Evolutionary conservation across 345 rosid genomes (phyloP).

Genomic region (Citrus maxima): DNA sequence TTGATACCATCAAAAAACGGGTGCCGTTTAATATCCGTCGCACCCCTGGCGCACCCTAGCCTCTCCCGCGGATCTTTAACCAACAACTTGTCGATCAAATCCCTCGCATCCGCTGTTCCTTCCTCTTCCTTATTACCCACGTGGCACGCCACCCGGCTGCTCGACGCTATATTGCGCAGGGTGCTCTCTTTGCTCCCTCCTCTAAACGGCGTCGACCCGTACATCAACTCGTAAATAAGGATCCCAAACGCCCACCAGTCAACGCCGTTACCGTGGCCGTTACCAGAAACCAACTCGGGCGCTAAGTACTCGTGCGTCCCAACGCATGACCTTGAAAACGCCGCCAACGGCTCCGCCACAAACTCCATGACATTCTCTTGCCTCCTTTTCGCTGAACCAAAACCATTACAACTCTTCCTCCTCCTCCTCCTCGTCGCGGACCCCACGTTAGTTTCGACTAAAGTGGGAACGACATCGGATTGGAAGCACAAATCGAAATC

Average conservation of each 20-base stretch:
- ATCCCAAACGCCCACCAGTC: constrained; percentile 99
- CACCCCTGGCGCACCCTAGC: constrained; percentile 78
- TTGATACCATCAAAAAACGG: constrained; percentile 65
- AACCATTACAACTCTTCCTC: constrained; percentile 24
- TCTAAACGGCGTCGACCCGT: constrained; percentile 81
- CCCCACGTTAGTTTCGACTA: not conserved
- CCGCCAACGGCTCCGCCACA: constrained; percentile 59
- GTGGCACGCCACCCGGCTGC: constrained; percentile 34
- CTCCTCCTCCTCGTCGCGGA: not conserved
- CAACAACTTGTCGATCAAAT: constrained; percentile 66
- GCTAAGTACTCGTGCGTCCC: constrained; percentile 97
- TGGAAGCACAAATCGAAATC: constrained; percentile 74
- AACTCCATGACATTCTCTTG: constrained; percentile 46
- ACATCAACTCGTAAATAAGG: constrained; percentile 59
- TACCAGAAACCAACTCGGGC: constrained; percentile 74
- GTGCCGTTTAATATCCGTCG: constrained; percentile 75
- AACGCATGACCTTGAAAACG: constrained; percentile 65
- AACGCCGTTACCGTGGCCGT: constrained; percentile 86
- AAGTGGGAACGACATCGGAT: constrained; percentile 55
- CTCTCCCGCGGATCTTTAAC: constrained; percentile 73
- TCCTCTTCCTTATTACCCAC: constrained; percentile 37
- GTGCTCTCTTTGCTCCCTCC: constrained; percentile 71
- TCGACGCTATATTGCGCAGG: constrained; percentile 60
- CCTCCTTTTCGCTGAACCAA: constrained; percentile 19
- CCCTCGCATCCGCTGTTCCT: constrained; percentile 55